Evolutionary conservation across 768 basidiomycete genomes (phyloP), one percentile per base, ranked within the genome.

Genomic region (Kwoniella shandongensis): DNA sequence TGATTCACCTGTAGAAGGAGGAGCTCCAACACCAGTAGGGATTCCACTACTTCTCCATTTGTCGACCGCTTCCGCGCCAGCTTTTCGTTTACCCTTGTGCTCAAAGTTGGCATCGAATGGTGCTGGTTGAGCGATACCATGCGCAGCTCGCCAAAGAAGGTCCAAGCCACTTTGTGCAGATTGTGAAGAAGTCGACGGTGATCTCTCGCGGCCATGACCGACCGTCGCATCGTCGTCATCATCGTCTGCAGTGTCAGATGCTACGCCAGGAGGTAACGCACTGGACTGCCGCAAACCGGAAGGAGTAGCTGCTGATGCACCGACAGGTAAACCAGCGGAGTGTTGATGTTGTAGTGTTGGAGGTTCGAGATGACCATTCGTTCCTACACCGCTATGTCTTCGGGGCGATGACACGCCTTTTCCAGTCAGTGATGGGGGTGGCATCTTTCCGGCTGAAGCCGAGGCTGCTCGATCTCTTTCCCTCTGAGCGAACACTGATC

Each of bases 141-240:
- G 38, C 0, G 60, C 65, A 23, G 70, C 70, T 47, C 61, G 48
- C 57, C 61, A 65, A 11, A 72, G 42, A 0, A 72, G 48, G 30
- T 72, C 70, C 11, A 73, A 42, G n/a, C 66, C 69, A 41, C 62
- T 64, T 29, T 67, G 66, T 23, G 65, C 65, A 23, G 70, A 72
- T 29, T 67, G 65, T 0, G 64, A 66, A 1, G 68, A 70, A 12
- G 68, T 65, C 5, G 61, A 62, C 15, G 69, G 66, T 18, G 57
- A 62, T 40, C 63, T 50, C 27, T 66, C 65, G 25, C 63, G 44
- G 17, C 56, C 65, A n/a, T 73, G 68, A 3, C 71, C 71, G 17
- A 73, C 66, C 0, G 71, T 73, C 29, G 48, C 54, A 29, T 66
- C 66, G 44, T 73, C 71, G 42, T 73, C 71, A 8, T 73, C 71